Conservation (phyloP, 768 basidiomycete genomes). For the Rhizopogon sp. region DNA sequence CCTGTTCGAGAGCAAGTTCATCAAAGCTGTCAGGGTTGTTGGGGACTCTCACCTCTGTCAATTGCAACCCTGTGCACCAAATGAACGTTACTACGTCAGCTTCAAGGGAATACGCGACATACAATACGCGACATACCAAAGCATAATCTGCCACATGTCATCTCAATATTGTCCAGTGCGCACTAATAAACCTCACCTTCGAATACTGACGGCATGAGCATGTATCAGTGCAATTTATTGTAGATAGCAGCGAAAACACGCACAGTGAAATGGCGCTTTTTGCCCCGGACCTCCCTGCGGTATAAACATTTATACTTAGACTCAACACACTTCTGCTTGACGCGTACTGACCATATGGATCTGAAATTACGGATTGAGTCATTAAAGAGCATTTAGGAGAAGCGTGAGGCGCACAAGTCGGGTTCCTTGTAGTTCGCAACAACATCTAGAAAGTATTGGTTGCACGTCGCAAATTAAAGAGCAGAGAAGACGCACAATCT, state of each 20-base stretch:
- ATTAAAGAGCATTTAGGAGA: not conserved
- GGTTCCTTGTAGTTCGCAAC: conserved; percentile 66
- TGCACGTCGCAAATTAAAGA: not conserved
- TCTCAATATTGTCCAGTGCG: conserved; percentile 1
- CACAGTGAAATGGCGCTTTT: conserved; percentile 81
- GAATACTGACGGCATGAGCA: conserved; percentile 50
- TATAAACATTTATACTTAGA: conserved; percentile 18
- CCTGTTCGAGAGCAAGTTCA: conserved; percentile 31
- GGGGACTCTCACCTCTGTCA: conserved; percentile 59
- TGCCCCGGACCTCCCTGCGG: conserved; percentile 83
- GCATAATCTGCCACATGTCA: conserved; percentile 60
- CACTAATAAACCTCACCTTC: conserved; percentile 44
- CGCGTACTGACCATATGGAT: conserved; percentile 70
- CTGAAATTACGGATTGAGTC: conserved; percentile 29
- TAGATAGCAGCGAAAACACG: conserved; percentile 17
- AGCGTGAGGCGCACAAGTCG: conserved; percentile 59
- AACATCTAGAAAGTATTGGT: conserved; percentile 44
- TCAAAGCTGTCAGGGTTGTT: not conserved
- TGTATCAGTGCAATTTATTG: not conserved
- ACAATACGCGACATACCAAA: conserved; percentile 63
- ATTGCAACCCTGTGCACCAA: conserved; percentile 76
- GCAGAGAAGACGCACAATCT: conserved; percentile 49
- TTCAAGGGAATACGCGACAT: conserved; percentile 13
- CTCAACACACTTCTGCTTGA: conserved; percentile 17
- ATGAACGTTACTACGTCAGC: not conserved